These are phyloP conservation scores for Cyathus striatus DNA, from an alignment of 768 basidiomycete species.

Conservation along the genomic window DNA sequence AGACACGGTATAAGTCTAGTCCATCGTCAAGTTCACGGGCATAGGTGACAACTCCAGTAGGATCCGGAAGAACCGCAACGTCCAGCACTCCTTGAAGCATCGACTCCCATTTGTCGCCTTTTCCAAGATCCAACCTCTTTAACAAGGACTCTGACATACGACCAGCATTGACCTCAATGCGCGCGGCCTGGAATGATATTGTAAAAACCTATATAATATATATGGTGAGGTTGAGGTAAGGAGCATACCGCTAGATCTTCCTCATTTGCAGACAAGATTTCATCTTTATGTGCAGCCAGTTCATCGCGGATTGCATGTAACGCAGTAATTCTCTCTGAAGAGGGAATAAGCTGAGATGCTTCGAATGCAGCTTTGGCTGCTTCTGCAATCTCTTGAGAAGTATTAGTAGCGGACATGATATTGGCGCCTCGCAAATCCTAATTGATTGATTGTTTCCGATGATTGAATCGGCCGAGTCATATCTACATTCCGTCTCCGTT, in stretches of 20 bases:
- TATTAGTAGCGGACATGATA: slow-evolving; percentile 1
- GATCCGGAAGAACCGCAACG: slow-evolving; percentile 81
- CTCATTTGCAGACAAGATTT: slow-evolving; percentile 76
- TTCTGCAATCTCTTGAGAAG: slow-evolving; percentile 56
- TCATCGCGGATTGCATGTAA: slow-evolving; percentile 64
- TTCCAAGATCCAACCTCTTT: slow-evolving; percentile 78
- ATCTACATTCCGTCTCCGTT: too few relatives aligned
- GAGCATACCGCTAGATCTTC: slow-evolving; percentile 68
- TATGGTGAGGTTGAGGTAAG: not conserved
- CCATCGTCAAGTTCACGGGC: slow-evolving; percentile 85
- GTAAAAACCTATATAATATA: too few relatives aligned
- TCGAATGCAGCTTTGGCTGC: slow-evolving; percentile 83
- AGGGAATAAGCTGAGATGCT: slow-evolving; percentile 73
- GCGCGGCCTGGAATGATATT: slow-evolving; percentile 54
- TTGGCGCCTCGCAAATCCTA: too few relatives aligned
- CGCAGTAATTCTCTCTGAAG: slow-evolving; percentile 65
- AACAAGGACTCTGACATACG: slow-evolving; percentile 79
- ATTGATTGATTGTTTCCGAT: too few relatives aligned
- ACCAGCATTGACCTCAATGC: slow-evolving; percentile 73
- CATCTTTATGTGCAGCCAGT: slow-evolving; percentile 57
- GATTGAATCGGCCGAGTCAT: too few relatives aligned
- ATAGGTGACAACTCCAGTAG: slow-evolving; percentile 82
- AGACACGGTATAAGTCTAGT: slow-evolving; percentile 87
- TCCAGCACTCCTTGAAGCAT: slow-evolving; percentile 90
- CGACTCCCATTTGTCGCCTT: slow-evolving; percentile 86